phyloP scores from a whole-genome alignment of 345 rosid species.

The Bruguiera gymnorhiza region DNA sequence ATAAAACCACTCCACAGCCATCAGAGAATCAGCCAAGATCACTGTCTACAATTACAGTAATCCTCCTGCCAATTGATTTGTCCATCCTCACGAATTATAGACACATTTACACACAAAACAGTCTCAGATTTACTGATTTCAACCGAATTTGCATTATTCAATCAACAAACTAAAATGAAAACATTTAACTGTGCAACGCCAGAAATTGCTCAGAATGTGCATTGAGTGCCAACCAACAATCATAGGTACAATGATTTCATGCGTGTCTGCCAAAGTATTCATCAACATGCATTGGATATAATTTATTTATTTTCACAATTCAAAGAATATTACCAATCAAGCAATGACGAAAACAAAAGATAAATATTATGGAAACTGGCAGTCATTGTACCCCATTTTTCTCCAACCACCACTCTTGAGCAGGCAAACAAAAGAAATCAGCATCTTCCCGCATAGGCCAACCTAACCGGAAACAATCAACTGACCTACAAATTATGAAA shows the following conservation, averaged over 20 bases:
- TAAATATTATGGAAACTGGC: background rate
- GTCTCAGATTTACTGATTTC: no score
- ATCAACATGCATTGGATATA: background rate
- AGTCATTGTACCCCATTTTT: slow-evolving; percentile 56
- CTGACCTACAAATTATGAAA: slow-evolving; percentile 57
- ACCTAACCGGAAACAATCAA: slow-evolving; percentile 92
- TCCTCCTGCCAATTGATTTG: background rate
- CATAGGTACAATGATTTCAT: background rate
- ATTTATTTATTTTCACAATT: background rate
- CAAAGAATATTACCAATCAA: background rate
- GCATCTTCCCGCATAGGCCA: slow-evolving; percentile 99
- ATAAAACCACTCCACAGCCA: no score
- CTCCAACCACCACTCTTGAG: slow-evolving; percentile 29
- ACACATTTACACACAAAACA: no score
- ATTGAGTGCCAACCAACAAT: background rate
- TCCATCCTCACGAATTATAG: background rate
- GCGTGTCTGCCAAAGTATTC: background rate
- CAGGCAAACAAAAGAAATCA: slow-evolving; percentile 67
- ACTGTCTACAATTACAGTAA: no score
- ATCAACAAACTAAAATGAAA: no score
- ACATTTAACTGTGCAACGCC: no score
- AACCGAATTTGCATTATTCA: no score
- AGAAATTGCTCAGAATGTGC: no score
- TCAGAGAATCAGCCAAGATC: no score
- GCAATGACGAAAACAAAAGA: background rate